Base-by-base conservation (phyloP, 2,329 filamentous ascomycete genomes). In the Fusarium graminum region DNA sequence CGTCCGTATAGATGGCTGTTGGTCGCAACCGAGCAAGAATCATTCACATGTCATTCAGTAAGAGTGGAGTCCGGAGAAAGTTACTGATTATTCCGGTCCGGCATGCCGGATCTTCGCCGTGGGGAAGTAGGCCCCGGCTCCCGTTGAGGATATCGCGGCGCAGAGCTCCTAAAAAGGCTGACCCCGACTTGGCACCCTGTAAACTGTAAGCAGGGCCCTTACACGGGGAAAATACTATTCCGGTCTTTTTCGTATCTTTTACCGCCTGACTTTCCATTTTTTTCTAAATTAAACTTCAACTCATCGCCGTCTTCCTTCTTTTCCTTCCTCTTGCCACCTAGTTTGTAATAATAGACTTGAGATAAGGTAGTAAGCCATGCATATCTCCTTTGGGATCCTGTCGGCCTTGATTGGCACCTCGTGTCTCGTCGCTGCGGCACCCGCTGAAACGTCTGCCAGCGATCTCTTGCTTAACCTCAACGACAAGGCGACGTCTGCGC, bases 381-480 rank as follows among this genome's bases (percentile, higher is more conserved):
- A 60, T 4, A 9, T 60, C 9, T 45, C 29, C 2, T n/a, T 36
- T 1, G 34, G 10, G 17, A 36, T 45, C 1, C 1, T 60, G 12
- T 22, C 45, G 17, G 12, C 29, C 0, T 5, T 52, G 9, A 8
- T 60, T 0, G 2, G 55, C 11, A 46, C 10, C 4, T 38, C 45
- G 4, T 26, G 38, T 12, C 16, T 41, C 1, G 40, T 38, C 12
- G 28, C 40, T 16, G 36, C 55, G 5, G 49, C 45, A 1, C 57
- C 57, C 3, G 26, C 57, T 2, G 52, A 55, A n/a, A 19, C 19
- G n/a, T 53, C 45, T 0, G 34, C 45, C 3, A 9, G 9, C 3
- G 40, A 60, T 6, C 19, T 60, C 5, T 6, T 60, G 13, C 13
- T 41, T 2, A n/a, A 43, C 4, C 55, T 60, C 1, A 60, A 60